A percentile compares a stretch with the other conserved stretches of the same genome.
Evolutionary conservation across 306 rosid genomes (phyloP).

Genomic region (Gillenia trifoliata): DNA sequence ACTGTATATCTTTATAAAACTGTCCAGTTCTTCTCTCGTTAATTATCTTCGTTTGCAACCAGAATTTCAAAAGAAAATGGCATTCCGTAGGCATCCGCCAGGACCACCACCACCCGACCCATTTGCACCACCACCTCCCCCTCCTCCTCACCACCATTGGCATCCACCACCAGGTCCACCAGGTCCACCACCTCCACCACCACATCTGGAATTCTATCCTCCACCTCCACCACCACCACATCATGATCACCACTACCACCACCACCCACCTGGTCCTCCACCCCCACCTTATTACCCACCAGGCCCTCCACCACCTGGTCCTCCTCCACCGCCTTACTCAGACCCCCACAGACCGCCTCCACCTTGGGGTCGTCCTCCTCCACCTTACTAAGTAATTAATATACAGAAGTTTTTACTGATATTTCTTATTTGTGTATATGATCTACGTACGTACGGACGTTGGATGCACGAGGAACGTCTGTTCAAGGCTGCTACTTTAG

Average conservation of each 20-base stretch:
- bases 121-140: slow-evolving; percentile 11
- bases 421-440: not conserved
- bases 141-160: slow-evolving; percentile 4
- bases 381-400: slow-evolving; percentile 2
- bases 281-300: slow-evolving; percentile 14
- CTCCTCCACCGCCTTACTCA: slow-evolving; percentile 20
- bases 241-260: not conserved
- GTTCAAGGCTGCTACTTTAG: not conserved
- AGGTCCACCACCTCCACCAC: slow-evolving; percentile 8
- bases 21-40: not conserved
- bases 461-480: not conserved
- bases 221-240: slow-evolving; percentile 21
- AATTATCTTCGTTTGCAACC: not conserved
- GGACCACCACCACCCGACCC: slow-evolving; percentile 4
- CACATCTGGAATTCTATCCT: slow-evolving; percentile 14
- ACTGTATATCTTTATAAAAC: not conserved
- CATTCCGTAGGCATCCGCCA: slow-evolving; percentile 1
- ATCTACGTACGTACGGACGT: not conserved
- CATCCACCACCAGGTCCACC: slow-evolving; percentile 7
- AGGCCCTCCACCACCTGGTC: slow-evolving; percentile 16
- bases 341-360: slow-evolving; percentile 23
- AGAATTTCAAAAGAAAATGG: not conserved
- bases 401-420: not conserved
- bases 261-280: slow-evolving; percentile 24
- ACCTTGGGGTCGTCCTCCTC: slow-evolving; percentile 21